These are phyloP conservation scores for Neurospora crassa DNA, from an alignment of 2,329 filamentous ascomycete genomes.

Conservation along the genomic window DNA sequence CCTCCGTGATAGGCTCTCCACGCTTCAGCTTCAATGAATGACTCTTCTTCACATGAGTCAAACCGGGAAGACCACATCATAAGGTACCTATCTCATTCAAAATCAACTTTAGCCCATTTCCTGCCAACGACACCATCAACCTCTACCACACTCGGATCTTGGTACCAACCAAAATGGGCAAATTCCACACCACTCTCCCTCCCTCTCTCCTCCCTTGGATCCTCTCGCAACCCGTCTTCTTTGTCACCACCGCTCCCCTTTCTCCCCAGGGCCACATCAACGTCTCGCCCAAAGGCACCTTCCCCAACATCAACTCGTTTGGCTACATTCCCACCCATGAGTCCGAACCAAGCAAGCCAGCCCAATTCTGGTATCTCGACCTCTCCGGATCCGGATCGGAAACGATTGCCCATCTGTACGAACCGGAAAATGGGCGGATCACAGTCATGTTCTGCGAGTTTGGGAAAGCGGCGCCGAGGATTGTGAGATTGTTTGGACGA, in stretches of 20 bases:
- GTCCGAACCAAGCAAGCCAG: constrained; percentile 1
- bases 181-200: constrained; percentile 19
- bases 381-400: constrained; percentile 67
- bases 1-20: background rate
- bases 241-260: constrained; percentile 61
- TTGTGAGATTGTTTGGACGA: constrained; percentile 28
- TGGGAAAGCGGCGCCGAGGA: constrained; percentile 22
- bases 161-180: constrained; percentile 12
- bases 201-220: constrained; percentile 50
- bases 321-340: constrained; percentile 17
- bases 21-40: too few species aligned
- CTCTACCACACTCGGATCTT: too few species aligned
- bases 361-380: constrained; percentile 52
- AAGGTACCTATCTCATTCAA: too few species aligned
- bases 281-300: constrained; percentile 64
- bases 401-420: constrained; percentile 66
- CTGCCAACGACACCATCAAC: too few species aligned
- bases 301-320: constrained; percentile 17
- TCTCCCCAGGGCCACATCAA: constrained; percentile 60
- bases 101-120: too few species aligned
- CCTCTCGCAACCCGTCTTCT: constrained; percentile 61
- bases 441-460: constrained; percentile 60
- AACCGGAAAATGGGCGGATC: constrained; percentile 56
- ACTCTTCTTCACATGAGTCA: too few species aligned
- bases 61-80: too few species aligned